A percentile compares a stretch with the other conserved stretches of the same genome.
These are phyloP conservation scores for Wickerhamiella hasegawae DNA, from an alignment of 805 yeast genomes.

Conservation along the genomic window DNA sequence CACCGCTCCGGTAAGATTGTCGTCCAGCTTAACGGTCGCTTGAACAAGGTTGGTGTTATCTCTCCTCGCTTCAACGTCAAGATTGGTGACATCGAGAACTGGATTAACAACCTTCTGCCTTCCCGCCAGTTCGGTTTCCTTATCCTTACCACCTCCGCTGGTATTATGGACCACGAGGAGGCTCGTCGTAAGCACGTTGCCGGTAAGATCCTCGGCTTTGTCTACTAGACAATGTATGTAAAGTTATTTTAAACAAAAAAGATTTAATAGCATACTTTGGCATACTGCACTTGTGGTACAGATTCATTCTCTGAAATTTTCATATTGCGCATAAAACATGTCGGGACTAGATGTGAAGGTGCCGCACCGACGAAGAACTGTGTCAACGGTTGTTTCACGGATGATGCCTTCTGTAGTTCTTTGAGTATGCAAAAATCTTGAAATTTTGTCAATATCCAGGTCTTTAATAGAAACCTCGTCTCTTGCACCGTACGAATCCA, in stretches of 20 bases:
- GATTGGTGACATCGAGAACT: conserved; percentile 88
- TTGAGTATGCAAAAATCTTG: conserved; percentile 2
- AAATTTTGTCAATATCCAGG: neutral
- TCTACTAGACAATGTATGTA: conserved; percentile 42
- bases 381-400: conserved; percentile 2
- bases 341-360: neutral
- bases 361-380: conserved; percentile 2
- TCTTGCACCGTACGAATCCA: conserved; percentile 15
- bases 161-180: conserved; percentile 99
- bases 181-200: conserved; percentile 99
- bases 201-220: conserved; percentile 97
- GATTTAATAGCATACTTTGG: neutral
- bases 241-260: neutral
- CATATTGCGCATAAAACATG: neutral
- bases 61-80: conserved; percentile 97
- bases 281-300: neutral
- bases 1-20: conserved; percentile 98
- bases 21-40: conserved; percentile 92
- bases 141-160: conserved; percentile 96
- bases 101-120: conserved; percentile 97
- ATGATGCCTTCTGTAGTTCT: conserved; percentile 2
- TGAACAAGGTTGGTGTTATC: conserved; percentile 97
- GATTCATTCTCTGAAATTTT: neutral
- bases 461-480: conserved; percentile 6
- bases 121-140: conserved; percentile 99